Conservation (phyloP, 2,329 filamentous ascomycete species). For the Aspergillus ochraceoroseus region DNA sequence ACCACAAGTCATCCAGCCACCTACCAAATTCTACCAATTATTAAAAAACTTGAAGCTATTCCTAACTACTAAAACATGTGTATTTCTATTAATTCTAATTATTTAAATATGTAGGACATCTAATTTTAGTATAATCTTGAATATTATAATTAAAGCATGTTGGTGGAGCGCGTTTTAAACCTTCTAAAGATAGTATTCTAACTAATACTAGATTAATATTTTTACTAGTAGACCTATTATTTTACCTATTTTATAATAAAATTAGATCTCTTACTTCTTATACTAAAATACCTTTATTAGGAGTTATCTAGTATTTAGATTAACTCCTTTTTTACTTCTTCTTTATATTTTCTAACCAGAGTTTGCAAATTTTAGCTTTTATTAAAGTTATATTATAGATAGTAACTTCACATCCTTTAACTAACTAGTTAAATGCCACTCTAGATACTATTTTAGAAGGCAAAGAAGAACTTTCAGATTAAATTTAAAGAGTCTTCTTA, state of each 20-base stretch:
- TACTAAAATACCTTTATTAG: too few species aligned
- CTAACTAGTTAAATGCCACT: neutral
- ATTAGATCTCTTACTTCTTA: too few species aligned
- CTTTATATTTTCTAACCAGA: neutral
- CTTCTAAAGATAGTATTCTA: too few species aligned
- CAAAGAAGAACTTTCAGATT: conserved; percentile 3
- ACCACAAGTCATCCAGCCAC: neutral
- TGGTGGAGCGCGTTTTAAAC: neutral
- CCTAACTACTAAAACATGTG: neutral
- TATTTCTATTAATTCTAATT: neutral
- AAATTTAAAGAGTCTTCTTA: conserved; percentile 6
- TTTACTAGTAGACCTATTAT: too few species aligned
- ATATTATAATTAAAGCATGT: conserved; percentile 2
- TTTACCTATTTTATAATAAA: too few species aligned
- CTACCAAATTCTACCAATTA: neutral
- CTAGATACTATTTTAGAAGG: neutral
- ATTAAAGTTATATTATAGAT: neutral
- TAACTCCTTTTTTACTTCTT: conserved; percentile 1
- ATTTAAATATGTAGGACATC: neutral
- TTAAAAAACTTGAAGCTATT: conserved; percentile 1
- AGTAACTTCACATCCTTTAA: conserved; percentile 1
- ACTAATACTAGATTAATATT: too few species aligned
- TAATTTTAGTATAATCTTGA: neutral
- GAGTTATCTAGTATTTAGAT: too few species aligned
- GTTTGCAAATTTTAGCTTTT: conserved; percentile 1